Base-by-base conservation (phyloP, 2,329 filamentous ascomycete species). In the Pseudopithomyces maydicus region DNA sequence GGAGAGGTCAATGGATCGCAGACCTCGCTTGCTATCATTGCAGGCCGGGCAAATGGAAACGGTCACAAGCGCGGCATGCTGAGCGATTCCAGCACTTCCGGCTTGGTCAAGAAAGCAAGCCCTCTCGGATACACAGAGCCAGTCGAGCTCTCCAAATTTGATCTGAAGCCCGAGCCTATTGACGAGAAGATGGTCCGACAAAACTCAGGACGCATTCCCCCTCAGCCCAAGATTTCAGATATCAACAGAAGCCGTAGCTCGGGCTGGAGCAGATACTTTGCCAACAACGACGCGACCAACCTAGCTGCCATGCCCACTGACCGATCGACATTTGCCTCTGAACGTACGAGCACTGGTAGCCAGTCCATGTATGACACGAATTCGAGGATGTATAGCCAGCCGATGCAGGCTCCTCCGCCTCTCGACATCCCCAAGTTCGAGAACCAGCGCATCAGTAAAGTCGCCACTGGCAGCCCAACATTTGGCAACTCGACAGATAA, bases 181-280 rank as follows among this genome's bases (percentile, higher is more conserved):
- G 47, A 63, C 6, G 67, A 73, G 42, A 62, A 65, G 63, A 73
- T 73, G 17, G 62, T 73, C 32, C 74, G 76, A 17, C 77, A 76
- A 60, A 69, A 75, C 64, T 67, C 73, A 60, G 62, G 70, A 19
- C 75, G 62, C 58, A 53, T 54, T 36, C 63, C 66, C 20, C 58
- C 63, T 15, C 46, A 56, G 32, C 46, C 58, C 32, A 41, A 41
- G 10, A 26, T 38, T 19, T n/a, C 49, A 5, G 61, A 59, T 17
- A 43, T 59, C 12, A 62, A 63, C 23, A 66, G 73, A 60, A 76
- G 71, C 54, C 74, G 77, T 19, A 90, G 88, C 69, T 91, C 89
- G 11, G 89, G 89, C 45, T 92, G 89, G 89, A 91, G 90, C 73
- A 80, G 85, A 52, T 92, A 91, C 75, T 92, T 90, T 84, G 90